Base-by-base conservation (phyloP, 805 yeast species). In the Ogataea siamensis region DNA sequence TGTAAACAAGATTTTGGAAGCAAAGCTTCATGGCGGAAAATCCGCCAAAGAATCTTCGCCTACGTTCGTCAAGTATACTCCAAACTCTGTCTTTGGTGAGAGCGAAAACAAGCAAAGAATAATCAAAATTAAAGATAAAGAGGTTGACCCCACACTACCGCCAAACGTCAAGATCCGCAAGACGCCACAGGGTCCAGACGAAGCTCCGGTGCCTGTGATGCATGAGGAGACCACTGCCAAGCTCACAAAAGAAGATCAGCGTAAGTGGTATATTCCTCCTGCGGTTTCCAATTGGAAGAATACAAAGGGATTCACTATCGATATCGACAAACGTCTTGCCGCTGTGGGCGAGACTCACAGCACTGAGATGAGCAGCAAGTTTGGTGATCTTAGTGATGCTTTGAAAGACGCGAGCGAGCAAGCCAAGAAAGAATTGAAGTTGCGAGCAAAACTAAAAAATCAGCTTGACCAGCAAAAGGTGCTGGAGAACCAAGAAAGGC, bases 271-370 rank as follows among this genome's bases (percentile, higher is more conserved):
- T 32, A 87, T 93, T 20, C 98, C 98, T 0, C 80, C 95, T 0
- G 87, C 94, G 1, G 76, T 91, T 0, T 91, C 98, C 1, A 87
- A 87, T 58, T 93, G 98, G 97, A 89, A 88, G 60, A 93, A 93
- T 59, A 86, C 89, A 12, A 83, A 85, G 50, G 97, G 98, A 1
- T 87, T 79, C 55, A 79, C 95, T 1, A 80, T 89, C 30, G 78
- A 83, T 1, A 60, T 89, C 27, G 95, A 88, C 38, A 85, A 83
- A 53, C 68, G 97, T 42, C 66, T 86, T 39, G 81, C 82, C 1
- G 71, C 78, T 2, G 71, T 73, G 10, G 63, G 69, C 2, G 61
- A 58, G 20, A 62, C 64, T 5, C 53, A 57, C 23, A 63, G 59
- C 10, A 61, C 49, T 12, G 61, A 67, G 14, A 71, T 81, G 35